Evolutionary conservation across 306 rosid genomes (phyloP).

Genomic region (Cicer yamashitae): DNA sequence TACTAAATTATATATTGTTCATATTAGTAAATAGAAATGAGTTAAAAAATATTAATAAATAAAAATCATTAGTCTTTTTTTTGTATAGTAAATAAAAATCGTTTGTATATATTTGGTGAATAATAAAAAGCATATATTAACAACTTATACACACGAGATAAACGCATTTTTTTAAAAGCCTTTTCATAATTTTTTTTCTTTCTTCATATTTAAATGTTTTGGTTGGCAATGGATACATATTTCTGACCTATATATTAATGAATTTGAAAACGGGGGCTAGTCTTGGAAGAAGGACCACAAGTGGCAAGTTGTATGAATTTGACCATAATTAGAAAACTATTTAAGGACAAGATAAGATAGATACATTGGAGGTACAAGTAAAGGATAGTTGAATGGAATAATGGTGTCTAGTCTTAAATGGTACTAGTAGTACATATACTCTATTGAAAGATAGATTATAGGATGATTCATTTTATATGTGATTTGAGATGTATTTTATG

Average conservation of each 20-base stretch:
- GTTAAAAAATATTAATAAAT: too few species aligned
- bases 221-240: conserved; percentile 37
- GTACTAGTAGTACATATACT: too few species aligned
- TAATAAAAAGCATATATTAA: too few species aligned
- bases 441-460: too few species aligned
- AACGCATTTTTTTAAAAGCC: background rate
- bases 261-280: background rate
- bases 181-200: too few species aligned
- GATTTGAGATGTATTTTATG: too few species aligned
- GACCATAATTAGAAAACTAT: conserved; percentile 45
- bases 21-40: too few species aligned
- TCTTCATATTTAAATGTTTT: background rate
- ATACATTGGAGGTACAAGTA: background rate
- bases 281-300: conserved; percentile 24
- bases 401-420: conserved; percentile 44
- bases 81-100: too few species aligned
- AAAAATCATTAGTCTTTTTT: too few species aligned
- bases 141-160: background rate
- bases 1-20: too few species aligned
- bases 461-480: too few species aligned
- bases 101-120: too few species aligned
- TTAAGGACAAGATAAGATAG: conserved; percentile 1
- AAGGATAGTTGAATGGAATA: background rate
- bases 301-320: conserved; percentile 38
- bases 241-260: background rate